Evolutionary conservation across 495 filamentous ascomycete genomes (phyloP).

Genomic region (Penicillium coffeae): DNA sequence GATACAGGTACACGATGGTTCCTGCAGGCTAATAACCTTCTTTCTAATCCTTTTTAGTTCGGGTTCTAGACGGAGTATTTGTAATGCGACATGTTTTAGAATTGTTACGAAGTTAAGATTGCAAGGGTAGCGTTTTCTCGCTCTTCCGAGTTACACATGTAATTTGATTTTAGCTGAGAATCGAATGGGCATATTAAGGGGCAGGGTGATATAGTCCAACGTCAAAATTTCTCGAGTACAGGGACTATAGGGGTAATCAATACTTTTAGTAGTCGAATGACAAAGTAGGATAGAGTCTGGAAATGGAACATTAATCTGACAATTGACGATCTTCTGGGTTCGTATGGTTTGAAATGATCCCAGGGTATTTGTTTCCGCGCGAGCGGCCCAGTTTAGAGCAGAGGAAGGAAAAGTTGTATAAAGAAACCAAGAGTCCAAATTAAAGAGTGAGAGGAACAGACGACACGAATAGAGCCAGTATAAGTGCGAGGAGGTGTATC

Average conservation of each 20-base stretch:
- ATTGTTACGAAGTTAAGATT: conserved; percentile 6
- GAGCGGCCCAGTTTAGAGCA: conserved; percentile 27
- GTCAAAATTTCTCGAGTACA: not conserved
- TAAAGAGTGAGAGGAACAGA: not conserved
- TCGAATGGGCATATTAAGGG: conserved; percentile 12
- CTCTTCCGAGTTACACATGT: conserved; percentile 8
- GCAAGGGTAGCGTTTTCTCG: not conserved
- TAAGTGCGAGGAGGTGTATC: not conserved
- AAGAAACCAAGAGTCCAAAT: conserved; percentile 5
- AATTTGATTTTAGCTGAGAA: conserved; percentile 7
- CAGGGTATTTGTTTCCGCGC: conserved; percentile 30
- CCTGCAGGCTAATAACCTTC: conserved; percentile 6
- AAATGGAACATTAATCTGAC: conserved; percentile 16
- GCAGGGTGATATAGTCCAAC: conserved; percentile 20
- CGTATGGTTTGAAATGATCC: conserved; percentile 17
- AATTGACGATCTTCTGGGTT: conserved; percentile 7
- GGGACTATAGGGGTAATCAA: not conserved
- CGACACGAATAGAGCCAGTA: not conserved
- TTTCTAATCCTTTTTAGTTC: not conserved
- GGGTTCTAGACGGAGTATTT: not conserved
- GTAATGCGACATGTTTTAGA: conserved; percentile 13
- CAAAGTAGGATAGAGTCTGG: conserved; percentile 7
- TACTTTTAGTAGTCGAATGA: too few relatives aligned
- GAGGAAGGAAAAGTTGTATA: conserved; percentile 11
- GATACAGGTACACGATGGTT: conserved; percentile 1